phyloP scores from a whole-genome alignment of 352 stramenopile genomes.

The Pelagophyceae sp. region DNA sequence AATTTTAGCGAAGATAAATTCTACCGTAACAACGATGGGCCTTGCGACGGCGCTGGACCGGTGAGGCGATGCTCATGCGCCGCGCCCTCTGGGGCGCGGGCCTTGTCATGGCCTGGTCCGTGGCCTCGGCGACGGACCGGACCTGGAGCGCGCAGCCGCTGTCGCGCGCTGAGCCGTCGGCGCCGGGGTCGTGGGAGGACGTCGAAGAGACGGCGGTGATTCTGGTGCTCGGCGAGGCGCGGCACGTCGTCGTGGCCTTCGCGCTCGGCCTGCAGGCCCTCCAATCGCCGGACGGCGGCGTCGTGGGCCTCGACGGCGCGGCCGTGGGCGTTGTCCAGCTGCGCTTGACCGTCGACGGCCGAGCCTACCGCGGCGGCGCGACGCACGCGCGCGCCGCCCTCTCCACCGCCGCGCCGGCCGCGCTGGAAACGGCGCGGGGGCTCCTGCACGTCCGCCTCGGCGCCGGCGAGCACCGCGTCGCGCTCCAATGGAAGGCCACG shows the following conservation, averaged over 20 bases:
- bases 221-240: background rate
- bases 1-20: too few relatives aligned
- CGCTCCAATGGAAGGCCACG: constrained; percentile 1
- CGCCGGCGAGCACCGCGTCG: background rate
- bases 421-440: background rate
- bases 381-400: background rate
- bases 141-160: background rate
- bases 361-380: background rate
- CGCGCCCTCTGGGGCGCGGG: too few relatives aligned
- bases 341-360: background rate
- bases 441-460: background rate
- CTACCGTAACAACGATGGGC: too few relatives aligned
- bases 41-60: too few relatives aligned
- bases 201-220: background rate
- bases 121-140: too few relatives aligned
- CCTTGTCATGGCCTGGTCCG: too few relatives aligned
- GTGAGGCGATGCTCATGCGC: too few relatives aligned
- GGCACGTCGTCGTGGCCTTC: background rate
- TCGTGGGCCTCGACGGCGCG: too few relatives aligned
- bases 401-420: background rate
- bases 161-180: background rate
- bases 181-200: background rate
- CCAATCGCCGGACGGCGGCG: background rate
- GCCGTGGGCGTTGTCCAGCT: background rate
- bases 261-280: background rate